Evolutionary conservation across 495 filamentous ascomycete species (phyloP), one percentile per base, ranked within the genome.

Genomic region (Xylaria cubensis): DNA sequence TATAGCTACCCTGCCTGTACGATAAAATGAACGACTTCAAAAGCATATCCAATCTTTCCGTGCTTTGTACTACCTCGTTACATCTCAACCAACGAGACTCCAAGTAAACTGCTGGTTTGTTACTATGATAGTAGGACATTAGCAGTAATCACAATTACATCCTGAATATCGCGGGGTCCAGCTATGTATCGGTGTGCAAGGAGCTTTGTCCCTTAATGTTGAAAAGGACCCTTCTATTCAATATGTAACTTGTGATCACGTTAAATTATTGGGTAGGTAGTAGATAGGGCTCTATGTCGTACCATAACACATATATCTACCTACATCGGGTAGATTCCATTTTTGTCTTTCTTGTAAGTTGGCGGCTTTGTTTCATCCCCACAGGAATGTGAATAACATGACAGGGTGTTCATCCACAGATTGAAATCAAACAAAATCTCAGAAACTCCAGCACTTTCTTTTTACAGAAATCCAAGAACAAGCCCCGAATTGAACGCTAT

Each of bases 1-100:
- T 69, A 79, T 78, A 76, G 74, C 55, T 50, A 72, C 69, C 75
- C 73, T 64, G 59, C 74, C 74, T 79, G 77, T 76, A 79, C 74
- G 74, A 61, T 61, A 36, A 73, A 36, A 72, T 61, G 70, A 72
- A 65, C 12, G 19, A 66, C 51, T 42, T 67, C 21, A 2, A 55
- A 67, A 50, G 21, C 50, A 19, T 36, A 3, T 10, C 10, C 8
- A 13, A 53, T 32, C 5, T 34, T 9, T 3, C 46, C 32, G 17
- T n/a, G 4, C 21, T 13, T 29, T 4, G 3, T 32, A 17, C 17
- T 12, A 10, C 21, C 51, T 26, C 9, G 51, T 55, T 21, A 13
- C 24, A 55, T 55, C 10, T 29, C 24, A 26, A 15, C 3, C 51
- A 2, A 13, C 10, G 24, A 29, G 24, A 15, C 51, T 9, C 12